Evolutionary conservation across 805 yeast genomes (phyloP).

Genomic region (Candida oleophila): DNA sequence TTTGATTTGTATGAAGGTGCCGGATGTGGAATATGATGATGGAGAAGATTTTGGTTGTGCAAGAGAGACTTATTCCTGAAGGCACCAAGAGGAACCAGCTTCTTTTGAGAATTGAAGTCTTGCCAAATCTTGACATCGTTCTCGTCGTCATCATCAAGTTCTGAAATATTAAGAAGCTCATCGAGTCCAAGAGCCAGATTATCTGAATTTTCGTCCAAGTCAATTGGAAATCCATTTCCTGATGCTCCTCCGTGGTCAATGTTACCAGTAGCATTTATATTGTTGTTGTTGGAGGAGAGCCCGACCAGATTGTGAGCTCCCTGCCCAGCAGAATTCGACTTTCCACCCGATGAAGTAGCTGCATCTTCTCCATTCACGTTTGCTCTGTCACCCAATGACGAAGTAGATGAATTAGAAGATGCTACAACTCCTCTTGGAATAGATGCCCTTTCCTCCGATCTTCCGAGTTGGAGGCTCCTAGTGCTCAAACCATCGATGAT

Average conservation of each 20-base stretch:
- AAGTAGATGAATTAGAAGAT: not conserved
- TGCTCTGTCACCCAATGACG: not conserved
- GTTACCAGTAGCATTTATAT: conserved; percentile 16
- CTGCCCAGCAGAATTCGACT: too few species aligned
- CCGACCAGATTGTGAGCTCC: not conserved
- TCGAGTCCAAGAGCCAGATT: conserved; percentile 55
- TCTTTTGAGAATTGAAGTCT: conserved; percentile 44
- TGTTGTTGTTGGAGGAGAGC: conserved; percentile 9
- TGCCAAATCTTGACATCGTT: conserved; percentile 51
- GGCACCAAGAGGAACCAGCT: conserved; percentile 78
- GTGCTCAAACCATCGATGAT: conserved; percentile 94
- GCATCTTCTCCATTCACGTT: not conserved
- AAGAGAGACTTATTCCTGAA: conserved; percentile 69
- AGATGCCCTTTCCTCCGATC: not conserved
- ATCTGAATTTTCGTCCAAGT: conserved; percentile 59
- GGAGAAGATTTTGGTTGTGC: conserved; percentile 20
- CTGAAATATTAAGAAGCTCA: conserved; percentile 85
- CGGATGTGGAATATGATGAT: conserved; percentile 16
- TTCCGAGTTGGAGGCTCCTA: conserved; percentile 34
- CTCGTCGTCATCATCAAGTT: conserved; percentile 70
- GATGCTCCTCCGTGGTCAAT: conserved; percentile 20
- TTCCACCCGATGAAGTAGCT: not conserved
- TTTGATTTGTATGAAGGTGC: conserved; percentile 20
- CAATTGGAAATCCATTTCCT: conserved; percentile 38
- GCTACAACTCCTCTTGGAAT: not conserved